A percentile compares a stretch with the other conserved stretches of the same genome.
Evolutionary conservation across 106 monocot species (phyloP).

Genomic region (Ottelia alismoides): DNA sequence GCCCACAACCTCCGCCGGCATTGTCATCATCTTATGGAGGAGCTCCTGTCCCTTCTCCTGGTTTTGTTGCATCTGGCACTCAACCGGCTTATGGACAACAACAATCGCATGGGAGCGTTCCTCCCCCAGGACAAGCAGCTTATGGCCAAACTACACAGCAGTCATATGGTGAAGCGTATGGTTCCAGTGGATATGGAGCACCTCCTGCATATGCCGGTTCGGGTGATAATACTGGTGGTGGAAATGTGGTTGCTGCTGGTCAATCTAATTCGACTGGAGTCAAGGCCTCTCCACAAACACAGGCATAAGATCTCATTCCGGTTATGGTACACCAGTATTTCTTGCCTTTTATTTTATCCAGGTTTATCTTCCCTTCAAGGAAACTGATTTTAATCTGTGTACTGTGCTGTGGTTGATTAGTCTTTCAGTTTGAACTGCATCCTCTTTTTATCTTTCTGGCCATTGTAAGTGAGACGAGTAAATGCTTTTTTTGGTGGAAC

Average conservation of each 20-base stretch:
- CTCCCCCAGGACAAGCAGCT: constrained; percentile 5
- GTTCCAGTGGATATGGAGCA: constrained; percentile 7
- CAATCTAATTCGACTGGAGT: constrained; percentile 3
- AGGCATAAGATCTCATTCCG: background rate
- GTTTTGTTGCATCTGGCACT: background rate
- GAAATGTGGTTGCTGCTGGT: constrained; percentile 2
- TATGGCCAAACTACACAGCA: background rate
- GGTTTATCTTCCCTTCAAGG: too few species aligned
- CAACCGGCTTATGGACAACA: background rate
- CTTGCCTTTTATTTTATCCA: too few species aligned
- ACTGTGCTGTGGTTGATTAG: too few species aligned
- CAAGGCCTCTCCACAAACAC: constrained; percentile 5
- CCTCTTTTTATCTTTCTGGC: too few species aligned
- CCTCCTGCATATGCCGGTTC: constrained; percentile 1
- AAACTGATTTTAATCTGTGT: too few species aligned
- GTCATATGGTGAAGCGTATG: constrained; percentile 7
- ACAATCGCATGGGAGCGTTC: background rate
- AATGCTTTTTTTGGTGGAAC: too few species aligned
- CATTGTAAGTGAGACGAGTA: too few species aligned
- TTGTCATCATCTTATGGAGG: background rate
- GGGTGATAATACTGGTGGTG: constrained; percentile 2
- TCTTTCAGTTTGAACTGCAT: too few species aligned
- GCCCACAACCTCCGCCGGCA: constrained; percentile 1
- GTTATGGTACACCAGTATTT: too few species aligned
- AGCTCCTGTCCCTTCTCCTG: background rate